Base-by-base conservation (phyloP, 352 stramenopile genomes). In the Aphanomyces euteiches region DNA sequence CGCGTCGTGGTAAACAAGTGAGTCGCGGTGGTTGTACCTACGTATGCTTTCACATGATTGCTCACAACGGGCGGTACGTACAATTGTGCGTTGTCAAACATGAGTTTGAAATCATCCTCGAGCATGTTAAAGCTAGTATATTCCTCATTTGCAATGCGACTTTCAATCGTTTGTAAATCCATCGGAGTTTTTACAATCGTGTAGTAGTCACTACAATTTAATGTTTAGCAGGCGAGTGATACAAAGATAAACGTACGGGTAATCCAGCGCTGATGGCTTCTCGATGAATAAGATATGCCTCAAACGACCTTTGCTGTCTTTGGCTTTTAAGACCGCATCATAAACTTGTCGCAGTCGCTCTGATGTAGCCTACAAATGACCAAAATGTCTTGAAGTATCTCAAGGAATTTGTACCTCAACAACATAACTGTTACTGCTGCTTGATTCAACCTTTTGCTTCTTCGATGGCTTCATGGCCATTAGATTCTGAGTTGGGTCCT, bases 161-260 rank as follows among this genome's bases (percentile, higher is more conserved):
- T 57, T 53, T 92, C 93, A 72, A 97, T 96, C n/a, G 85, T 93
- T 41, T 74, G 59, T 12, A 97, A 77, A 65, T 93, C 88, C 88
- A 97, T 97, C 4, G 91, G 86, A 2, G 88, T 56, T 58, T 82
- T 89, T 50, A 97, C 85, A 57, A 96, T 89, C 54, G 84, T 75
- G 73, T 97, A 96, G 69, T 97, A 97, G 74, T 97, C 90, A 41
- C 59, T 67, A 56, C 41, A 36, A 19, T 28, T 28, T 28, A 2
- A 28, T 28, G 28, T 28, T 28, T 41, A 37, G 13, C 28, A 13
- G 13, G 10, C 50, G 50, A 37, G 10, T 13, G 10, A 28, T 17
- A 13, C 19, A 59, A 59, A 12, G 43, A n/a, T 12, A 50, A 1
- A 66, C 59, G 59, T 56, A 67, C 28, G 87, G 87, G 61, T 95